These are phyloP conservation scores for Plasmodium berghei DNA, from an alignment of 169 alveolate genomes.

Conservation along the genomic window DNA sequence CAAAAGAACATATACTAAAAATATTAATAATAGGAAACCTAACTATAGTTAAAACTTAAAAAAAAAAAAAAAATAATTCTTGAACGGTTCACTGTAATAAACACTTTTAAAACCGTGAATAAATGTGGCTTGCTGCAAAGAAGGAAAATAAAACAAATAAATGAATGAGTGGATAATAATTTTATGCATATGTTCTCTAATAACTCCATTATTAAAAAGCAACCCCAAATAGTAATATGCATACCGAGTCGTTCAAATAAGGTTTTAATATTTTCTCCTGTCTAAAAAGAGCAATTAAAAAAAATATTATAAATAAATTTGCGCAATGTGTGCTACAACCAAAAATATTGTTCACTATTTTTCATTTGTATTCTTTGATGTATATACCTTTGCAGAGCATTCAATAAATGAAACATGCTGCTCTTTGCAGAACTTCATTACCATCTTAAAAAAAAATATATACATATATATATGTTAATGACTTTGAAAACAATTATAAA, in stretches of 20 bases:
- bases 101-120: slow-evolving; percentile 36
- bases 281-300: slow-evolving; percentile 46
- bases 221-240: not conserved
- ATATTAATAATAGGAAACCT: too few relatives aligned
- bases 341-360: not conserved
- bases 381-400: slow-evolving; percentile 81
- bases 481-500: not conserved
- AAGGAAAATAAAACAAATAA: slow-evolving; percentile 3
- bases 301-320: not conserved
- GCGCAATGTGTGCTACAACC: not conserved
- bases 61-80: too few relatives aligned
- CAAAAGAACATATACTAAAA: too few relatives aligned
- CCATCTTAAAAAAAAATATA: slow-evolving; percentile 56
- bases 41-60: too few relatives aligned
- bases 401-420: slow-evolving; percentile 77
- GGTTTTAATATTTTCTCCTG: slow-evolving; percentile 80
- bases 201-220: not conserved
- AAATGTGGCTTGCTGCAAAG: slow-evolving; percentile 69
- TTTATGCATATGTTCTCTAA: not conserved
- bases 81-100: slow-evolving; percentile 36
- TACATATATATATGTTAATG: not conserved
- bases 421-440: slow-evolving; percentile 74
- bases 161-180: not conserved
- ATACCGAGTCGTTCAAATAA: slow-evolving; percentile 80
- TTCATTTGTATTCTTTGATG: slow-evolving; percentile 1